Base-by-base conservation (phyloP, 306 rosid species). In the Vachellia collinsii region DNA sequence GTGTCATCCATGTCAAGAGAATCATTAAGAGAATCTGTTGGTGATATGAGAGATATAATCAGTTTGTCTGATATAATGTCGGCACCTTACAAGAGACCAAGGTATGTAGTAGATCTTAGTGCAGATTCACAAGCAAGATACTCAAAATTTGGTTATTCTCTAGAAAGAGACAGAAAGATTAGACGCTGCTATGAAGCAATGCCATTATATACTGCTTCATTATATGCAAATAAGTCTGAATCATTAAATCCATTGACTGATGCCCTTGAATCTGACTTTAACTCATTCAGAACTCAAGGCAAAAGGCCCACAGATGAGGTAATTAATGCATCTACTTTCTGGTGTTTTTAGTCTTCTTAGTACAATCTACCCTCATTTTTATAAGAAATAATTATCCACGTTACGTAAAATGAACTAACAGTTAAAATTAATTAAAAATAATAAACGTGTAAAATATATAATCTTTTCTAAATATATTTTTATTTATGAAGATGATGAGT, bases 251-350 rank as follows among this genome's bases (percentile, higher is more conserved):
- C 43, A 51, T 72, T 42, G 50, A 76, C 70, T 63, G 70, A 70
- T 36, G 47, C 42, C 3, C 76, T 72, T 71, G 44, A 76, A 72
- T 43, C 74, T 50, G 25, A 56, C 62, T 34, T 46, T 54, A 58
- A 39, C 62, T 76, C 74, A 37, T 6, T 46, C 71, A 37, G 62
- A 62, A 38, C 71, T 44, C 36, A 59, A 48, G 66, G 36, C 74
- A 81, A 84, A 14, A 3, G 20, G 50, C 78, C 79, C 8, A 68
- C 29, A 64, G 14, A 36, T 76, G 70, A 41, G 86, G 90, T 81
- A 68, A 66, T 39, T 84, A 68, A 66, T 39, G 13, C 47, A 75
- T 61, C 77, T 77, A 53, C 72, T 44, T 59, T 29, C 51, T 43
- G 19, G 38, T 63, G 47, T 48, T 4, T 20, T 79, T 25, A 19